Evolutionary conservation across 305 asterid species (phyloP).

Genomic region (Caryopteris hybrid): DNA sequence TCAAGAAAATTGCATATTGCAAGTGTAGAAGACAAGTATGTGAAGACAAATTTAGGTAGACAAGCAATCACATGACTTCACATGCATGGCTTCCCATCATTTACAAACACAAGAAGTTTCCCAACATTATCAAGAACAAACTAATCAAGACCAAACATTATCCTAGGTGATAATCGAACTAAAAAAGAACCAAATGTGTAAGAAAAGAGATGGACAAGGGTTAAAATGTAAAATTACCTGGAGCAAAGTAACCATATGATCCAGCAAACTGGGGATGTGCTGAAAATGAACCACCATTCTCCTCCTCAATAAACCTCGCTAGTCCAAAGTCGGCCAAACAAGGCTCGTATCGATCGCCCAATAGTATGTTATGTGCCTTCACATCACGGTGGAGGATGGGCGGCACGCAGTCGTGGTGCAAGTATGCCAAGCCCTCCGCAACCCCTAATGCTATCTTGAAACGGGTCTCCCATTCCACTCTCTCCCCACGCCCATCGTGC

Average conservation of each 20-base stretch:
- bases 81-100: constrained; percentile 25
- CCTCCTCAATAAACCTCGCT: constrained; percentile 76
- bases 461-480: constrained; percentile 69
- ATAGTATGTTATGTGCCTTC: constrained; percentile 64
- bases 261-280: constrained; percentile 82
- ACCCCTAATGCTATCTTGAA: constrained; percentile 70
- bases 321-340: constrained; percentile 89
- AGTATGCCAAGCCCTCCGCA: constrained; percentile 77
- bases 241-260: constrained; percentile 93
- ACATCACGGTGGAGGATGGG: constrained; percentile 90
- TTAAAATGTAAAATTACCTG: constrained; percentile 49
- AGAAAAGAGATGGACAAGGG: background rate
- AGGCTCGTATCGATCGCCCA: constrained; percentile 71
- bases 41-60: constrained; percentile 23
- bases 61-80: constrained; percentile 26
- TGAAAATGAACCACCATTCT: constrained; percentile 38
- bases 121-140: no score
- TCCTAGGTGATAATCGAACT: background rate
- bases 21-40: constrained; percentile 4
- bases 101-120: background rate
- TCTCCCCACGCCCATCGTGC: constrained; percentile 45
- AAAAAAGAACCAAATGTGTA: background rate
- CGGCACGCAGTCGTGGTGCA: constrained; percentile 90
- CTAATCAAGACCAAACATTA: background rate
- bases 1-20: background rate